Evolutionary conservation across 1,284 basidiomycete species (phyloP).

Genomic region (Puccinia hordei): DNA sequence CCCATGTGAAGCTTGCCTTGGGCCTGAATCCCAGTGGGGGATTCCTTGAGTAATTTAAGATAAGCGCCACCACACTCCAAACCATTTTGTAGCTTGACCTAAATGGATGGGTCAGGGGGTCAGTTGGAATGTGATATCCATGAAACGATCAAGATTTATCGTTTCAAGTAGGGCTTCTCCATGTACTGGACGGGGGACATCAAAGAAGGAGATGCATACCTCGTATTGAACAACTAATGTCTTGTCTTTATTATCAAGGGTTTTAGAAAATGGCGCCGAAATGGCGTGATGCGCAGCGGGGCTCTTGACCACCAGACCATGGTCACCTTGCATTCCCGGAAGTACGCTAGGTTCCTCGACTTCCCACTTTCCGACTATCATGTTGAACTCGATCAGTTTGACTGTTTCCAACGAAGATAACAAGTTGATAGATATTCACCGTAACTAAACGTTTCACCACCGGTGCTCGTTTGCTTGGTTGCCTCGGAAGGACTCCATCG

Average conservation of each 20-base stretch:
- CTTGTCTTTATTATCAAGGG: constrained; percentile 77
- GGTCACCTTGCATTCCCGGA: constrained; percentile 61
- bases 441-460: constrained; percentile 62
- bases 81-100: constrained; percentile 96
- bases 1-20: constrained; percentile 31
- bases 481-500: constrained; percentile 96
- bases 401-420: neutral
- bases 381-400: constrained; percentile 62
- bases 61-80: constrained; percentile 99
- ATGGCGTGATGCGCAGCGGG: constrained; percentile 96
- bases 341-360: constrained; percentile 83
- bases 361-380: constrained; percentile 95
- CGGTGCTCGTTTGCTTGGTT: constrained; percentile 92
- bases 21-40: constrained; percentile 50
- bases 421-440: constrained; percentile 15
- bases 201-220: constrained; percentile 52
- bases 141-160: neutral
- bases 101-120: neutral
- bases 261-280: constrained; percentile 79
- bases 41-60: constrained; percentile 80
- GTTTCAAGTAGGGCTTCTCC: neutral
- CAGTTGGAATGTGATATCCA: neutral
- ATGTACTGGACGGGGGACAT: neutral
- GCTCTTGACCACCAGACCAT: constrained; percentile 65
- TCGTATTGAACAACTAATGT: constrained; percentile 97